Conservation (phyloP, 169 alveolate species). For the Plasmodium vinckei region DNA sequence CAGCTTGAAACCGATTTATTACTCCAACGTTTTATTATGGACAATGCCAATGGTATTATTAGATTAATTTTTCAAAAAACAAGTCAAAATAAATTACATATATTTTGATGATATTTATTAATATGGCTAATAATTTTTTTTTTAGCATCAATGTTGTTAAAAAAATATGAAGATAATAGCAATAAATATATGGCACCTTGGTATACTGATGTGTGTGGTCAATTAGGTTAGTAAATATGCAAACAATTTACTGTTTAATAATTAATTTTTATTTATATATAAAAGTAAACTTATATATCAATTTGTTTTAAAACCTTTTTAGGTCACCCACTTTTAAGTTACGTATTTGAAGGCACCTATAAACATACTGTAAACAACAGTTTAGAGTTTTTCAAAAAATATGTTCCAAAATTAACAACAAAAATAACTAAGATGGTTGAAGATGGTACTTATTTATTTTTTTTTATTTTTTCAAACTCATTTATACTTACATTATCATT, state of each 20-base stretch:
- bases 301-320: too few species aligned
- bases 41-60: constrained; percentile 24
- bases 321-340: constrained; percentile 28
- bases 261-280: not conserved
- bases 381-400: constrained; percentile 21
- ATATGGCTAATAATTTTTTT: not conserved
- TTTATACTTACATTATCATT: not conserved
- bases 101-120: too few species aligned
- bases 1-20: constrained; percentile 48
- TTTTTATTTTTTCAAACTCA: not conserved
- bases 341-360: constrained; percentile 25
- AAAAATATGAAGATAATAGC: constrained; percentile 7
- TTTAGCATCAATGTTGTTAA: constrained; percentile 13
- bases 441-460: not conserved
- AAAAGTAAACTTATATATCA: too few species aligned
- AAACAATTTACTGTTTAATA: too few species aligned
- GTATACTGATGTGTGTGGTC: constrained; percentile 58
- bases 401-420: constrained; percentile 19
- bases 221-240: constrained; percentile 19
- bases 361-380: constrained; percentile 9
- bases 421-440: constrained; percentile 32
- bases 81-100: too few species aligned
- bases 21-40: constrained; percentile 43
- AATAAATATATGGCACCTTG: constrained; percentile 17
- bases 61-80: too few species aligned